phyloP scores from a whole-genome alignment of 2,329 filamentous ascomycete species.

The Thermoascus crustaceus region DNA sequence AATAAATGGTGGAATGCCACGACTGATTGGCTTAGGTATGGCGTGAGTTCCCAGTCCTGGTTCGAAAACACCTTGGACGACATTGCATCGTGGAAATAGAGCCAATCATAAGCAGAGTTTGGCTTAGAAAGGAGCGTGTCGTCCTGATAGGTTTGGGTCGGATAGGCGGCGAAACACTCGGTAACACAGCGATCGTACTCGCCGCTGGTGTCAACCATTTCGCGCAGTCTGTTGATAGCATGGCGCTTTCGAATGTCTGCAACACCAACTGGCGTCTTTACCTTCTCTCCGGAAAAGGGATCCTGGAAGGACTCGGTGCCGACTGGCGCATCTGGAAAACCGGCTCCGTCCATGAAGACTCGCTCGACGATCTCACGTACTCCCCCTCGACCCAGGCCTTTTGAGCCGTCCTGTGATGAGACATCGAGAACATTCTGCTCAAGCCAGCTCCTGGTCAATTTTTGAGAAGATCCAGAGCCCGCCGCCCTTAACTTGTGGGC shows the following conservation, averaged over 20 bases:
- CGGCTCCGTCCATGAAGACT: conserved; percentile 57
- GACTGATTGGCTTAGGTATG: conserved; percentile 78
- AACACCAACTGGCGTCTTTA: conserved; percentile 43
- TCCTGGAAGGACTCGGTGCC: conserved; percentile 30
- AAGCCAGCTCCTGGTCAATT: conserved; percentile 52
- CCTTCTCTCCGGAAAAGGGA: conserved; percentile 19
- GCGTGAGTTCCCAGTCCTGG: conserved; percentile 86
- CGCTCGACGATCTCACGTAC: conserved; percentile 58
- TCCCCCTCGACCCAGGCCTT: conserved; percentile 55
- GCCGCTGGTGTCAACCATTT: conserved; percentile 56
- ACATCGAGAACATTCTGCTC: conserved; percentile 50
- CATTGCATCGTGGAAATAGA: conserved; percentile 82
- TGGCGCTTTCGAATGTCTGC: conserved; percentile 52
- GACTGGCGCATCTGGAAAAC: conserved; percentile 43
- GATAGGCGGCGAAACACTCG: conserved; percentile 79
- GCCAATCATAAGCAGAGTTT: conserved; percentile 80
- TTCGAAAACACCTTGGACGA: conserved; percentile 69
- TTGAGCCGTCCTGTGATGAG: conserved; percentile 43
- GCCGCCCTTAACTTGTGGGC: conserved; percentile 50
- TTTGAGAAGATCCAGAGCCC: conserved; percentile 23
- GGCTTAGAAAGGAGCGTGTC: conserved; percentile 87
- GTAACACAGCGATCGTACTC: conserved; percentile 55
- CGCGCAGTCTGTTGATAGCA: conserved; percentile 50
- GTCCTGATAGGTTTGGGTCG: conserved; percentile 82
- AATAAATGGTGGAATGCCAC: conserved; percentile 90